phyloP scores from a whole-genome alignment of 345 rosid genomes.

The Fremontodendron californicum region DNA sequence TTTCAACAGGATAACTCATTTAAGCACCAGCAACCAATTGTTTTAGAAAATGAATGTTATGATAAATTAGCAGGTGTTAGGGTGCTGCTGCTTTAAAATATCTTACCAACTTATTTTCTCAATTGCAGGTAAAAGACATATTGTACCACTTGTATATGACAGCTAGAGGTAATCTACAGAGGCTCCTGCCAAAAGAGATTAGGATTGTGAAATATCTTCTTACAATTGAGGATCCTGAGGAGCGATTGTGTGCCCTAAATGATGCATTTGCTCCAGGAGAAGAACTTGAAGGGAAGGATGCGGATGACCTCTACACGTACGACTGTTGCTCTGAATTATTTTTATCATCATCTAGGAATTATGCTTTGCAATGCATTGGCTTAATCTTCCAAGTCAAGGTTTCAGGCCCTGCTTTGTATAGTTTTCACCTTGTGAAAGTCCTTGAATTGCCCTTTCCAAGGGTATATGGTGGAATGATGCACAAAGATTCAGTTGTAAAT shows the following conservation, averaged over 20 bases:
- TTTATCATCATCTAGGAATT: not conserved
- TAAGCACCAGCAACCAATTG: not conserved
- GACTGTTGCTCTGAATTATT: conserved; percentile 17
- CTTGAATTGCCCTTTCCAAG: not conserved
- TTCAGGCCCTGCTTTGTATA: not conserved
- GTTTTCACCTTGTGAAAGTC: not conserved
- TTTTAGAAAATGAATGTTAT: not conserved
- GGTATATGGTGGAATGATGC: not conserved
- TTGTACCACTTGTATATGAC: conserved; percentile 69
- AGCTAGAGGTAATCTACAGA: conserved; percentile 71
- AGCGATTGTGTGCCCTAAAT: conserved; percentile 49
- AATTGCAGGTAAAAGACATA: conserved; percentile 71
- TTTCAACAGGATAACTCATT: not conserved
- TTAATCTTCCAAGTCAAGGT: not conserved
- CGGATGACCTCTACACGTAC: conserved; percentile 79
- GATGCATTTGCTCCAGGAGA: conserved; percentile 88
- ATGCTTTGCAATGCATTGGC: not conserved
- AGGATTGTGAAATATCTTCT: conserved; percentile 79
- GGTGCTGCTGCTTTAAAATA: not conserved
- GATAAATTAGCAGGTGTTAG: not conserved
- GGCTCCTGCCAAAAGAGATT: conserved; percentile 74
- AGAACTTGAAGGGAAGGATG: conserved; percentile 70
- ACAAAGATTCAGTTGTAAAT: not conserved
- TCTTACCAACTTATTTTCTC: conserved; percentile 9
- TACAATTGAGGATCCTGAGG: conserved; percentile 62